Evolutionary conservation across 768 basidiomycete genomes (phyloP).

Genomic region (Pulveroboletus ravenelii): DNA sequence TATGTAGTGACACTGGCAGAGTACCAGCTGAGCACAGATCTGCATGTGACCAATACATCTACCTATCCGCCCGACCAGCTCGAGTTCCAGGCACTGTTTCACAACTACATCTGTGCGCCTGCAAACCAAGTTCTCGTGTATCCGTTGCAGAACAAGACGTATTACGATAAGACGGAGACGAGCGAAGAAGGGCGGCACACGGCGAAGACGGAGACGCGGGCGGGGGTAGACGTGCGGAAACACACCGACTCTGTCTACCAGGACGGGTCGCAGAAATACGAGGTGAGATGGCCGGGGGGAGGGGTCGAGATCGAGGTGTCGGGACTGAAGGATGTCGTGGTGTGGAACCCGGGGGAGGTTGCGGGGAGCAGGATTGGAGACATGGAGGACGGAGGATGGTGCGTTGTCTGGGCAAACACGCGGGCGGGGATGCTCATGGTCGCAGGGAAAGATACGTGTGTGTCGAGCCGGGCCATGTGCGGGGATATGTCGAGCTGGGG

Average conservation of each 20-base stretch:
- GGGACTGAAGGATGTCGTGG: slow-evolving; percentile 76
- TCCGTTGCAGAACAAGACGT: slow-evolving; percentile 60
- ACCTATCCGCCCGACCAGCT: slow-evolving; percentile 42
- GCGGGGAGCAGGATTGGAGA: slow-evolving; percentile 73
- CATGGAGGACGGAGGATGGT: slow-evolving; percentile 91
- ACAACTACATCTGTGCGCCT: slow-evolving; percentile 79
- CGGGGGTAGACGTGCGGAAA: slow-evolving; percentile 58
- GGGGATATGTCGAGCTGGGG: slow-evolving; percentile 60
- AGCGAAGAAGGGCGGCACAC: slow-evolving; percentile 44
- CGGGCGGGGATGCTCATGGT: slow-evolving; percentile 1
- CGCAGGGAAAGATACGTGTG: slow-evolving; percentile 80
- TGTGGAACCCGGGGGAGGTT: slow-evolving; percentile 88
- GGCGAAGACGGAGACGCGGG: slow-evolving; percentile 55
- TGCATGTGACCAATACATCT: slow-evolving; percentile 76
- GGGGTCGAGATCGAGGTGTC: slow-evolving; percentile 47
- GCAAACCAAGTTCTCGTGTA: slow-evolving; percentile 54
- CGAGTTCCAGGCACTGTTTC: slow-evolving; percentile 90
- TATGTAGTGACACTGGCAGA: slow-evolving; percentile 80
- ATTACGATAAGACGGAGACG: slow-evolving; percentile 77
- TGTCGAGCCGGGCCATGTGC: slow-evolving; percentile 85
- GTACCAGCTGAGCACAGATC: slow-evolving; percentile 69
- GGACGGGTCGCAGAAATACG: slow-evolving; percentile 50
- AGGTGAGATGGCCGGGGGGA: slow-evolving; percentile 56
- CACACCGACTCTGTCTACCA: slow-evolving; percentile 79
- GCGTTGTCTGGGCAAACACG: slow-evolving; percentile 21